Conservation (phyloP, 2,329 filamentous ascomycete genomes). For the Didymella arachidicola region DNA sequence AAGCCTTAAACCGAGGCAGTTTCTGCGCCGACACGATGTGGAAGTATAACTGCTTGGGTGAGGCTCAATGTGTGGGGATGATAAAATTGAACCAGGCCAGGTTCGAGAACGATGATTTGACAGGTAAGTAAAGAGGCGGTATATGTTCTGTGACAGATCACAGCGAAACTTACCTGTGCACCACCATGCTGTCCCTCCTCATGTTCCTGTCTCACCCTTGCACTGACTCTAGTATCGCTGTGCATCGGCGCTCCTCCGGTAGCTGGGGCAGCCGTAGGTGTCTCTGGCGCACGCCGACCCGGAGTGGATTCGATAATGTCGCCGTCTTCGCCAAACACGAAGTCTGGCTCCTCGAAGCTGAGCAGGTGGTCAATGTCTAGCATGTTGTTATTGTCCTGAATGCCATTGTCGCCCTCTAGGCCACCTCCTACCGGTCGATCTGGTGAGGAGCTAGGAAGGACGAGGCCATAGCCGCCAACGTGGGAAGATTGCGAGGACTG, state of each 20-base stretch:
- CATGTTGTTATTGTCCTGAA: slow-evolving; percentile 41
- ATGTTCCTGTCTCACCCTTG: slow-evolving; percentile 54
- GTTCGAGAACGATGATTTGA: neutral
- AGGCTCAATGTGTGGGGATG: slow-evolving; percentile 17
- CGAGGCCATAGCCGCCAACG: slow-evolving; percentile 41
- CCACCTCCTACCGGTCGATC: slow-evolving; percentile 51
- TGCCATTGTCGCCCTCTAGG: slow-evolving; percentile 53
- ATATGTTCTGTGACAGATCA: slow-evolving; percentile 2
- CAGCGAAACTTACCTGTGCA: slow-evolving; percentile 48
- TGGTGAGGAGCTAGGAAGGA: slow-evolving; percentile 60
- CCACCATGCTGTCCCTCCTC: slow-evolving; percentile 49
- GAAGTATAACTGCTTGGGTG: neutral
- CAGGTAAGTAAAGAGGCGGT: neutral
- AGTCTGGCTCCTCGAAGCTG: slow-evolving; percentile 59
- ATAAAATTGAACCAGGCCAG: neutral
- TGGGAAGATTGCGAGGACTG: slow-evolving; percentile 35
- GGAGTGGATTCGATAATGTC: slow-evolving; percentile 60
- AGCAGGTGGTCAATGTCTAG: slow-evolving; percentile 54
- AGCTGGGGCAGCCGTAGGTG: slow-evolving; percentile 27
- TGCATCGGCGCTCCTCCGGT: slow-evolving; percentile 25
- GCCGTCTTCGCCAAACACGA: slow-evolving; percentile 69
- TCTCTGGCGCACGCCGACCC: slow-evolving; percentile 15
- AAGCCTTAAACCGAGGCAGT: neutral
- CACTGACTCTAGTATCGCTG: slow-evolving; percentile 49
- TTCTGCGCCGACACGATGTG: neutral